These are phyloP conservation scores for Apophysomyces trapeziformis DNA, from an alignment of 371 early-diverging fungal genomes.

Conservation along the genomic window DNA sequence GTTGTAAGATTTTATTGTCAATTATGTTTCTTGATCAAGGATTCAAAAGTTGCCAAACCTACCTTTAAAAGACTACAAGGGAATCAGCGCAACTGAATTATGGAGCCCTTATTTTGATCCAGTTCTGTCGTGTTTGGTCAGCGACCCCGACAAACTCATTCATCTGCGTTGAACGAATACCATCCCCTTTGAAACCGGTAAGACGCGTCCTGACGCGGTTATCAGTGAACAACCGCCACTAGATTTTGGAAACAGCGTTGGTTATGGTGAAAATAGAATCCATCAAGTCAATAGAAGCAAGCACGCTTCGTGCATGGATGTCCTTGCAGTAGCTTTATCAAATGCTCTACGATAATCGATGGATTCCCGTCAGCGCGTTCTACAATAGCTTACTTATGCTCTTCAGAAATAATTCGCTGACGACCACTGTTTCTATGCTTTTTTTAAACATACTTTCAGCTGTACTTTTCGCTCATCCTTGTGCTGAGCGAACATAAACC, in stretches of 20 bases:
- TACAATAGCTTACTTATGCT: too few species aligned
- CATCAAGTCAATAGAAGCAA: constrained; percentile 4
- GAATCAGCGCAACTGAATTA: constrained; percentile 23
- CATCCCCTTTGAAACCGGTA: not conserved
- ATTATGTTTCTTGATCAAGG: too few species aligned
- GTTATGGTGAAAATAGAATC: not conserved
- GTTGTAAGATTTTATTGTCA: too few species aligned
- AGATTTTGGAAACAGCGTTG: not conserved
- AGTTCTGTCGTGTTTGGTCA: constrained; percentile 13
- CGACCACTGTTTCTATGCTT: too few species aligned
- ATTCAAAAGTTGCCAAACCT: constrained; percentile 20
- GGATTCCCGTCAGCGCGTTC: too few species aligned
- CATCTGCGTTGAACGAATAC: not conserved
- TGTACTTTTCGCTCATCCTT: too few species aligned
- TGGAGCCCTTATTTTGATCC: constrained; percentile 29
- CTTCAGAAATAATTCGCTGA: too few species aligned
- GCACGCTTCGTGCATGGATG: constrained; percentile 19
- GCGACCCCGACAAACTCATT: not conserved
- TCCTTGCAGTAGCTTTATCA: not conserved
- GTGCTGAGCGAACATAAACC: too few species aligned
- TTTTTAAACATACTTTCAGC: too few species aligned
- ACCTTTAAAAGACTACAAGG: constrained; percentile 12
- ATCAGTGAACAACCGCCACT: constrained; percentile 10
- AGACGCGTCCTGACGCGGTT: constrained; percentile 19
- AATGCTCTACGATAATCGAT: too few species aligned